Evolutionary conservation across 768 basidiomycete species (phyloP).

Genomic region (Cystobasidium onofrii): DNA sequence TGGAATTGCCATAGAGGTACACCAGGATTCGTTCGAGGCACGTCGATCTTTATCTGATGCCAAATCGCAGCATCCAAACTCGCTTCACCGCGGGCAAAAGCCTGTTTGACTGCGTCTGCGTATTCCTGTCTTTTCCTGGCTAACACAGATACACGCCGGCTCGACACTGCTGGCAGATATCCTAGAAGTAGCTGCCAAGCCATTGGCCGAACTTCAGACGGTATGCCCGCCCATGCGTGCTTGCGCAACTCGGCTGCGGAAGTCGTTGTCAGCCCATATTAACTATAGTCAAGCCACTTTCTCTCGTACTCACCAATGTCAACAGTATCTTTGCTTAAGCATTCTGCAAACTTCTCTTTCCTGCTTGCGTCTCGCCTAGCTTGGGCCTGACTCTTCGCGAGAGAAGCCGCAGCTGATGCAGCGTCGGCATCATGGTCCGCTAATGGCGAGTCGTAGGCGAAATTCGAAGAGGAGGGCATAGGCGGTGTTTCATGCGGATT

Average conservation of each 20-base stretch:
- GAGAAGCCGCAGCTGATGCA: conserved; percentile 59
- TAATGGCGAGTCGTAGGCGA: conserved; percentile 40
- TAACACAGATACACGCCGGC: conserved; percentile 66
- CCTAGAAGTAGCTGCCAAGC: conserved; percentile 92
- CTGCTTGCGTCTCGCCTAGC: conserved; percentile 50
- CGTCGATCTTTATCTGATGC: conserved; percentile 99
- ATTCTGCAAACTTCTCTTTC: conserved; percentile 64
- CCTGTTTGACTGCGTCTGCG: conserved; percentile 72
- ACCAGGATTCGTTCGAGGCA: conserved; percentile 87
- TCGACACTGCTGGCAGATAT: conserved; percentile 76
- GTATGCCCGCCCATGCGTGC: conserved; percentile 90
- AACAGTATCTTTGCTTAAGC: conserved; percentile 65
- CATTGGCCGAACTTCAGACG: conserved; percentile 73
- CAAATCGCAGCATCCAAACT: conserved; percentile 92
- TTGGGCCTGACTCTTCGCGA: conserved; percentile 68
- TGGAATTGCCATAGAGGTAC: conserved; percentile 83
- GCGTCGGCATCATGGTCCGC: conserved; percentile 45
- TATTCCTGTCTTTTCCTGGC: conserved; percentile 87
- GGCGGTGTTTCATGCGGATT: conserved; percentile 37
- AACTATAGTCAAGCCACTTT: neutral
- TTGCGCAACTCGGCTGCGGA: conserved; percentile 70
- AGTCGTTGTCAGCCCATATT: neutral
- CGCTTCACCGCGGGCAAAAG: conserved; percentile 76
- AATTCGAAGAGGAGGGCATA: conserved; percentile 30
- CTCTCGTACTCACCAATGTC: conserved; percentile 57